Evolutionary conservation across 805 yeast genomes (phyloP), one percentile per base, ranked within the genome.

Genomic region (Zygosaccharomyces gambellarensis): DNA sequence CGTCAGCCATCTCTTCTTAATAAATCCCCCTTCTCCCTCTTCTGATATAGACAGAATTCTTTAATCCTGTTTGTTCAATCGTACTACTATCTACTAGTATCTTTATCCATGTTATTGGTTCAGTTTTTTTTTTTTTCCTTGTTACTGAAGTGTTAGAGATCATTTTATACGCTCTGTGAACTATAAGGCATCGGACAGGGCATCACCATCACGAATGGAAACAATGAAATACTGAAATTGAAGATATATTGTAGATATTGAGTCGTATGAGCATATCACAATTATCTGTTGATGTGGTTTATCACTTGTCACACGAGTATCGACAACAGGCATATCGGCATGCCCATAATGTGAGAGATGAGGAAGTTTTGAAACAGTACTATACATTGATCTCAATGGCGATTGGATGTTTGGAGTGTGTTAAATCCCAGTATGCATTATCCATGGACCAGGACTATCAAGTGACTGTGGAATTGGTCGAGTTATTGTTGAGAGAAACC

Each of bases 371-470:
- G 41, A 42, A 47, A n/a, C 69, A 69, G 52, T 70, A 69, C 46
- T 67, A 58, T 49, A 56, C 68, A 3, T 47, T 72, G 44, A 58
- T 70, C 1, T 57, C 60, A 11, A 60, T 65, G 50, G 47, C 69
- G 2, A 52, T 71, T 0, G 51, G 48, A 27, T 51, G 63, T 9
- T 52, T 68, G 31, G 49, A 45, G 19, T 41, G 53, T 42, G 25
- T 60, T 29, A 56, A 56, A 32, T 19, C 51, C 34, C 46, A 49
- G 38, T 43, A 39, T 49, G 47, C 55, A 17, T 23, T 64, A n/a
- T 49, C 67, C 1, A 38, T 63, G 14, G 64, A 59, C 28, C 64
- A 64, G 30, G 67, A 63, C 43, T 51, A 59, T 1, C 46, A 60
- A 4, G 52, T 64, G 1, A 55, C 68, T 0, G 41, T 64, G 25